A percentile compares a stretch with the other conserved stretches of the same genome.
phyloP scores from a whole-genome alignment of 106 monocot species.

The Dendrobium nobile region DNA sequence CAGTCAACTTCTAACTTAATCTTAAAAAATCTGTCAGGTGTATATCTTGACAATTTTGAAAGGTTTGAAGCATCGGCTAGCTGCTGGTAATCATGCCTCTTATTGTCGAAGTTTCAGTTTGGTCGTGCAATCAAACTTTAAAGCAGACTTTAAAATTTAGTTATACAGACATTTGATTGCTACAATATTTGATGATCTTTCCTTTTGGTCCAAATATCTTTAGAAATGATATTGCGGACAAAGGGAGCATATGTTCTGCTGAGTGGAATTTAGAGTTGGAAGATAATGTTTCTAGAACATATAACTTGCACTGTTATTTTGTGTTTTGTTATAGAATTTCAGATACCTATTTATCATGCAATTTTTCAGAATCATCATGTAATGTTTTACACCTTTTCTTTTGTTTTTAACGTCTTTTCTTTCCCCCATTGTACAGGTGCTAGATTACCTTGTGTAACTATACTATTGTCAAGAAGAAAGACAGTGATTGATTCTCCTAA shows the following conservation, averaged over 20 bases:
- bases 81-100: conserved; percentile 55
- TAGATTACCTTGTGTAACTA: conserved; percentile 64
- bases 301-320: not conserved
- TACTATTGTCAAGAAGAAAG: conserved; percentile 58
- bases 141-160: no score
- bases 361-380: not conserved
- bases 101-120: no score
- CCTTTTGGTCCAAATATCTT: not conserved
- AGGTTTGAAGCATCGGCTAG: conserved; percentile 88
- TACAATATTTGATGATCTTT: not conserved
- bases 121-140: no score
- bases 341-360: not conserved
- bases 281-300: not conserved
- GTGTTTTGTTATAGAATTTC: not conserved
- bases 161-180: no score
- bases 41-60: conserved; percentile 74
- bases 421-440: conserved; percentile 42
- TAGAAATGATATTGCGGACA: not conserved
- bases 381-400: not conserved
- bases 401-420: not conserved
- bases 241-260: not conserved
- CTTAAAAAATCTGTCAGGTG: conserved; percentile 48
- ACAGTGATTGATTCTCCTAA: conserved; percentile 31
- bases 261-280: not conserved
- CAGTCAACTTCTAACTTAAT: conserved; percentile 2